These are phyloP conservation scores for Aspergillus awamori DNA, from an alignment of 2,329 filamentous ascomycete species.

Conservation along the genomic window DNA sequence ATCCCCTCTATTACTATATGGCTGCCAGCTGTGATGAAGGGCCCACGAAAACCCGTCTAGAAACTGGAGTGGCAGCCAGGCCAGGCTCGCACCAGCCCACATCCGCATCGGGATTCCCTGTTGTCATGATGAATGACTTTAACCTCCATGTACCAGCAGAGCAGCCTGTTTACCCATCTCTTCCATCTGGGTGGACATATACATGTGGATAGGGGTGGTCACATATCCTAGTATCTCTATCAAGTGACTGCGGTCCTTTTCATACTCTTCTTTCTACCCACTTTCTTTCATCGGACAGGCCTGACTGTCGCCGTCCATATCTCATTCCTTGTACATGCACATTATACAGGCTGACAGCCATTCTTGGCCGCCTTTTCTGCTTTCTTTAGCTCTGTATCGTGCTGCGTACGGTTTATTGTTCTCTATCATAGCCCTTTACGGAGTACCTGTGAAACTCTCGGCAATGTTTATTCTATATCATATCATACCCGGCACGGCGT, in stretches of 20 bases:
- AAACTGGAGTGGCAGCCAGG: conserved; percentile 21
- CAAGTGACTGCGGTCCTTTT: neutral
- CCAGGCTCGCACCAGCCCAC: conserved; percentile 19
- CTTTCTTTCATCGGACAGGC: neutral
- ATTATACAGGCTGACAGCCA: neutral
- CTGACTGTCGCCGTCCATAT: neutral
- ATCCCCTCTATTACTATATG: conserved; percentile 31
- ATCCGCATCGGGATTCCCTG: conserved; percentile 21
- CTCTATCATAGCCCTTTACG: neutral
- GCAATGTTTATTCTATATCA: neutral
- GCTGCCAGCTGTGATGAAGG: conserved; percentile 19
- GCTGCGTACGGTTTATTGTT: neutral
- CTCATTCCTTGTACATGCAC: neutral
- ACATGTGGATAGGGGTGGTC: conserved; percentile 19
- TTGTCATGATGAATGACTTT: conserved; percentile 31
- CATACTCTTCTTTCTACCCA: neutral
- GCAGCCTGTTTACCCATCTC: conserved; percentile 19
- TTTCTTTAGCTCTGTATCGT: neutral
- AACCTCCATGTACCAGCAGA: conserved; percentile 28
- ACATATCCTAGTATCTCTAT: neutral
- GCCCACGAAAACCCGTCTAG: conserved; percentile 19
- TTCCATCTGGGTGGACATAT: conserved; percentile 25
- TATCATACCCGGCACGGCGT: conserved; percentile 1
- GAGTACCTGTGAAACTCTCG: neutral
- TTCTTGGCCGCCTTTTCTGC: neutral